These are phyloP conservation scores for Kockiozyma suomiensis DNA, from an alignment of 805 yeast genomes.

Conservation along the genomic window DNA sequence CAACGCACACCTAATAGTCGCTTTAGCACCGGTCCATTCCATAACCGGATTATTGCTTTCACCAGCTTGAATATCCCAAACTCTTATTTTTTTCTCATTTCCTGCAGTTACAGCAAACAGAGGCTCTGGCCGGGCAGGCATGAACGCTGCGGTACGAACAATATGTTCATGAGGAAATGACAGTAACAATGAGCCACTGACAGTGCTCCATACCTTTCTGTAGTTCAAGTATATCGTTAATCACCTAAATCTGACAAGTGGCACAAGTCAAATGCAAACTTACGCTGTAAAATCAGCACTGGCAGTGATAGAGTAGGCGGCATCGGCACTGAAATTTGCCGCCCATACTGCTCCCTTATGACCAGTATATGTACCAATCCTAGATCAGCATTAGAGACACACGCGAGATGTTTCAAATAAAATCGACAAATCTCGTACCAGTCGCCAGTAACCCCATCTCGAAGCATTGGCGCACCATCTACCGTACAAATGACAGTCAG, in stretches of 20 bases:
- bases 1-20: conserved; percentile 33
- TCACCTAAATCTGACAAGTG: not conserved
- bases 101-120: conserved; percentile 37
- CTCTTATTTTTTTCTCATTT: conserved; percentile 37
- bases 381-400: not conserved
- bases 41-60: conserved; percentile 16
- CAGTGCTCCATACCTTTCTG: conserved; percentile 30
- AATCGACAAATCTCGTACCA: conserved; percentile 34
- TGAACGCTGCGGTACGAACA: conserved; percentile 32
- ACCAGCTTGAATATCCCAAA: conserved; percentile 33
- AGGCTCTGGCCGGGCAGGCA: conserved; percentile 20
- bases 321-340: conserved; percentile 37
- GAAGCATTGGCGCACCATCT: conserved; percentile 43
- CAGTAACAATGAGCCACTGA: conserved; percentile 9
- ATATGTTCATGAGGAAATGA: conserved; percentile 28
- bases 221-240: not conserved
- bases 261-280: not conserved
- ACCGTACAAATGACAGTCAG: not conserved
- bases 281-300: conserved; percentile 43
- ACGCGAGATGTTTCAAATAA: not conserved
- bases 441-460: conserved; percentile 44
- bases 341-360: conserved; percentile 45
- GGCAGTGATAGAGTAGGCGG: conserved; percentile 38
- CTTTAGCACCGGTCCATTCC: conserved; percentile 35
- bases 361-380: conserved; percentile 43